Base-by-base conservation (phyloP, 331 rosid species). In the Malus hybrid region DNA sequence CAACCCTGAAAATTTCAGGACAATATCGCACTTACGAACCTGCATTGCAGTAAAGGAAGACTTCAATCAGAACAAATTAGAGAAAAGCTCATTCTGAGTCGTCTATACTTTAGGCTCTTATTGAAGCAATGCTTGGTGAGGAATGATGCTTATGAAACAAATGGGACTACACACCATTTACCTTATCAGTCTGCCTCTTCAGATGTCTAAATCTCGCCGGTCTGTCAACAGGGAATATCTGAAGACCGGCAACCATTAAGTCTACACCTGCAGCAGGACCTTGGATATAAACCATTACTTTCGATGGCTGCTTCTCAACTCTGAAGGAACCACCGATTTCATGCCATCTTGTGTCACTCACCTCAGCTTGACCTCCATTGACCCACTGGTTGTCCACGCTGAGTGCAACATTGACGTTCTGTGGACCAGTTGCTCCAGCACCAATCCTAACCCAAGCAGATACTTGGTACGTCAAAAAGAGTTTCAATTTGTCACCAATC, bases 241-340 rank as follows among this genome's bases (percentile, higher is more conserved):
- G 97, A 77, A 92, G 84, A 20, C 99, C 99, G 34, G 97, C 95
- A 29, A 92, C 78, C 97, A 95, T 90, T n/a, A 95, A 82, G 79
- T 95, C 93, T 13, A 92, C 84, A 48, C 93, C 90, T 67, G 99
- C 72, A 73, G 87, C 84, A 56, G 99, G 99, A 14, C 99, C 98
- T 83, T 95, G 97, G 28, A 95, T 55, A 80, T 90, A 92, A 79
- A 90, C 93, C 88, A 89, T 85, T 70, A 92, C 96, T 66, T 92
- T 92, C 15, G 93, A 81, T 18, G 97, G 87, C 78, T 90, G 96
- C 79, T 92, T 95, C 87, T 92, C 98, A 77, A 90, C 79, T 88
- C 98, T 90, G 78, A 92, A 95, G 22, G 97, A 95, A 67, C 98
- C 98, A 63, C 97, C 91, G 75, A 95, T 86, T 83, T 95, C 99